Evolutionary conservation across 2,329 filamentous ascomycete genomes (phyloP), one percentile per base, ranked within the genome.

Genomic region (Hymenoscyphus infarciens): DNA sequence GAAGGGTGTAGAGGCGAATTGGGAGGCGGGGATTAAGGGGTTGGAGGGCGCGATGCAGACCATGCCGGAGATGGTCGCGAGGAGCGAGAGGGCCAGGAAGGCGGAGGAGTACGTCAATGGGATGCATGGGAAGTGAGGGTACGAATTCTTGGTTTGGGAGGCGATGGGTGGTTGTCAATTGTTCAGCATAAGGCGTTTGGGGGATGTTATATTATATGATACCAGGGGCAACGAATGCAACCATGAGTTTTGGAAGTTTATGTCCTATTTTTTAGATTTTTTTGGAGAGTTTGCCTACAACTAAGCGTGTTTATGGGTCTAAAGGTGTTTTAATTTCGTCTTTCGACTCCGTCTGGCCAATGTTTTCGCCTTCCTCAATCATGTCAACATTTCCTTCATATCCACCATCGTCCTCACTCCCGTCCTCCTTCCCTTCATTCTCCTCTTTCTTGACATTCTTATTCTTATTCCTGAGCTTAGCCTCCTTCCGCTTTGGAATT

Each of bases 401-500:
- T 13, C 57, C 61, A 27, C 29, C 49, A 31, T 65, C 57, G 3
- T 53, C 60, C n/a, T 38, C 60, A 13, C 53, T 29, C 16, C 54
- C 56, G 42, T 56, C 31, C 11, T 62, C 56, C 25, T 45, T n/a
- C 3, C 56, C 52, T 16, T 61, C 73, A 3, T 66, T 72, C 6
- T 74, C 73, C 22, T 68, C 72, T 5, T 72, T 68, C 16, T 61
- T 56, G 10, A 49, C 27, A 25, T 58, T 61, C 11, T 57, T 67
- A 25, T 64, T 63, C 4, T 60, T 49, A 49, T 49, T 72, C 59
- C 81, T 91, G 69, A 96, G 73, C 61, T 82, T 83, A 0, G 89
- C 92, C 0, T 91, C 92, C 75, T 99, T 99, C 66, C 95, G 82
- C 77, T 92, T 92, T 0, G 95, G 95, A 69, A 99, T 93, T 3